Evolutionary conservation across 192 early-diverging fungal species (phyloP), one percentile per base, ranked within the genome.

Genomic region (Podochytrium sp.): DNA sequence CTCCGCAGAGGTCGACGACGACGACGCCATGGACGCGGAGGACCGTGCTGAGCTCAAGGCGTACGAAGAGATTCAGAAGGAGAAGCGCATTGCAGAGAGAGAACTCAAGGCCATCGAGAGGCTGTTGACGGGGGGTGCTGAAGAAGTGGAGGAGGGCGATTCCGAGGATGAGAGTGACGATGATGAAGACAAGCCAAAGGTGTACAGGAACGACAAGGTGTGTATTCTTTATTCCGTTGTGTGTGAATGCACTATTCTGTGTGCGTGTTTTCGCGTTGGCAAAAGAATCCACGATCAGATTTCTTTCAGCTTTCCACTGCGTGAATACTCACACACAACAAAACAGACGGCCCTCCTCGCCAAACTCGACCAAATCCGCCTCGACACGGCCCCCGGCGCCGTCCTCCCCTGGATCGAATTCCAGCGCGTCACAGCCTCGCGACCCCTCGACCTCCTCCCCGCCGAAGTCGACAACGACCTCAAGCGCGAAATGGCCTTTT

Each of bases 401-500:
- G 42, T 75, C 32, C 71, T 86, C n/a, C 81, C 81, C 1, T 88
- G 80, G 81, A 80, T 86, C 69, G 84, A 88, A 58, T 78, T 71
- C 55, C 56, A 75, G 63, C 52, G 68, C 5, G 70, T 88, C 57
- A 81, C 83, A 3, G 73, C 78, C 16, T 59, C 71, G n/a, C 37
- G 41, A n/a, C 80, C 77, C 6, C n/a, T 79, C 27, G 78, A 63
- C 12, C 38, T 77, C 39, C 70, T 62, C 18, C 50, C 61, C 12
- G 58, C 85, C 6, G 91, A 92, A 67, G 87, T 88, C 10, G 82
- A 94, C 53, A 91, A 98, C 73, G 97, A 98, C 61, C 79, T 98
- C 57, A 91, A 93, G 53, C 92, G 97, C 52, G 97, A 98, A 80
- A 83, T 95, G 40, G 93, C 93, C 52, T 96, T 98, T 72, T 96